These are phyloP conservation scores for Ceratocystis destructans DNA, from an alignment of 2,329 filamentous ascomycete species.

Conservation along the genomic window DNA sequence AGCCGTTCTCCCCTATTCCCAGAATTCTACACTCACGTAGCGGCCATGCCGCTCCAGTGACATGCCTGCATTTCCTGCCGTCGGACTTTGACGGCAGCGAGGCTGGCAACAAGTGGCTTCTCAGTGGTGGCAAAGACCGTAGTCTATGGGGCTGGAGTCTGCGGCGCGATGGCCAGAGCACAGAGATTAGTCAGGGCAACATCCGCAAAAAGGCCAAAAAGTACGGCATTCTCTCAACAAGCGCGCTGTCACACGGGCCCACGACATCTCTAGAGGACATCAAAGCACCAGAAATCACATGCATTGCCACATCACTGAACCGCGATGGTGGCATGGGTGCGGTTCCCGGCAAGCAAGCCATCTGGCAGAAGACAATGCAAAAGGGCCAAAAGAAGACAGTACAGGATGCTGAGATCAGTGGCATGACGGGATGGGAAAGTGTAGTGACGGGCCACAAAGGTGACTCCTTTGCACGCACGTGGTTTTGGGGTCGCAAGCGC, in stretches of 20 bases:
- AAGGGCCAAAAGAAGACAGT: conserved; percentile 46
- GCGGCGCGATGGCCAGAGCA: conserved; percentile 83
- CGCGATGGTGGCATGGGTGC: conserved; percentile 88
- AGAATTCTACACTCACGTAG: conserved; percentile 73
- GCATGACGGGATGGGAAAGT: conserved; percentile 90
- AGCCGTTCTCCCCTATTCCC: conserved; percentile 75
- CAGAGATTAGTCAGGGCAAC: conserved; percentile 82
- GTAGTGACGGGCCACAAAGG: conserved; percentile 83
- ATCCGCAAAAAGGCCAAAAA: conserved; percentile 85
- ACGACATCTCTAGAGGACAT: conserved; percentile 57
- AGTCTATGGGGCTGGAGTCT: conserved; percentile 96
- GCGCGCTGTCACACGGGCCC: conserved; percentile 43
- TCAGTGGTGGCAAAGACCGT: conserved; percentile 78
- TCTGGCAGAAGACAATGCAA: conserved; percentile 49
- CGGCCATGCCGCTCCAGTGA: conserved; percentile 79
- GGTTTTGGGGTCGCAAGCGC: conserved; percentile 94
- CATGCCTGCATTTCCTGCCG: conserved; percentile 70
- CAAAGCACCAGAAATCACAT: conserved; percentile 84
- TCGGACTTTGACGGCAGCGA: conserved; percentile 82
- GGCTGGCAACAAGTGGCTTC: conserved; percentile 78
- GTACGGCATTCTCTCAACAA: conserved; percentile 52
- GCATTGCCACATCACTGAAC: conserved; percentile 81
- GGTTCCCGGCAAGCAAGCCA: conserved; percentile 58
- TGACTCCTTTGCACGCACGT: conserved; percentile 76
- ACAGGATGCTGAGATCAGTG: conserved; percentile 57